Evolutionary conservation across 2,329 filamentous ascomycete genomes (phyloP).

Genomic region (Lachnellula suecica): DNA sequence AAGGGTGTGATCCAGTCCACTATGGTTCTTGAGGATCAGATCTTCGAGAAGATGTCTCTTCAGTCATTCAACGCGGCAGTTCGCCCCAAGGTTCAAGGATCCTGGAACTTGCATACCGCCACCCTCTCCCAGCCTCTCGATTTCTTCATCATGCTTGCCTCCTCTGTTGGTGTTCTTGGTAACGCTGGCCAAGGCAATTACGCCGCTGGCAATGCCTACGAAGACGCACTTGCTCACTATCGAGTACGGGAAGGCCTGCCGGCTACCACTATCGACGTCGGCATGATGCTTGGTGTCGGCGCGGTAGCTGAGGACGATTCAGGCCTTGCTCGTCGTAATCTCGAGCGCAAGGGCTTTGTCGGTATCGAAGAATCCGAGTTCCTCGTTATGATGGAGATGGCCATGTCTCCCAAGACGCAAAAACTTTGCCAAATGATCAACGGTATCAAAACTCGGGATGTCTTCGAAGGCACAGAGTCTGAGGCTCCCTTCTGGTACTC

Average conservation of each 20-base stretch:
- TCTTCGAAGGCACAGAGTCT: too few species aligned
- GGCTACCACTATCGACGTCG: conserved; percentile 9
- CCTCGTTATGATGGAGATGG: too few species aligned
- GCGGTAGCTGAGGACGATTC: conserved; percentile 27
- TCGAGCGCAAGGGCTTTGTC: not conserved
- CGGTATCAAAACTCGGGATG: too few species aligned
- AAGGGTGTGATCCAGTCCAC: not conserved
- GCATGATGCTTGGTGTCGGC: conserved; percentile 4
- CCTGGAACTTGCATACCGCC: conserved; percentile 17
- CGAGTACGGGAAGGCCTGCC: conserved; percentile 2
- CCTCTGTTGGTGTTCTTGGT: conserved; percentile 23
- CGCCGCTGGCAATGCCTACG: conserved; percentile 29
- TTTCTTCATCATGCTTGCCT: conserved; percentile 40
- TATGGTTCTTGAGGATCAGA: not conserved
- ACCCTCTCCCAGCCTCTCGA: conserved; percentile 30
- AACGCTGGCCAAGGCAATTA: conserved; percentile 10
- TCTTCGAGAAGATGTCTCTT: too few species aligned
- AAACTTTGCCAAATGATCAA: too few species aligned
- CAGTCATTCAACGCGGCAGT: too few species aligned
- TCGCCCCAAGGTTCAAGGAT: conserved; percentile 32
- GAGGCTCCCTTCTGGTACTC: too few species aligned
- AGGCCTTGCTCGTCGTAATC: conserved; percentile 22
- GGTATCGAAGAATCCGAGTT: too few species aligned
- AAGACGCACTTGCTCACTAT: conserved; percentile 10
- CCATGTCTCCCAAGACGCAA: too few species aligned